Base-by-base conservation (phyloP, 2,329 filamentous ascomycete species). In the Septoria linicola region DNA sequence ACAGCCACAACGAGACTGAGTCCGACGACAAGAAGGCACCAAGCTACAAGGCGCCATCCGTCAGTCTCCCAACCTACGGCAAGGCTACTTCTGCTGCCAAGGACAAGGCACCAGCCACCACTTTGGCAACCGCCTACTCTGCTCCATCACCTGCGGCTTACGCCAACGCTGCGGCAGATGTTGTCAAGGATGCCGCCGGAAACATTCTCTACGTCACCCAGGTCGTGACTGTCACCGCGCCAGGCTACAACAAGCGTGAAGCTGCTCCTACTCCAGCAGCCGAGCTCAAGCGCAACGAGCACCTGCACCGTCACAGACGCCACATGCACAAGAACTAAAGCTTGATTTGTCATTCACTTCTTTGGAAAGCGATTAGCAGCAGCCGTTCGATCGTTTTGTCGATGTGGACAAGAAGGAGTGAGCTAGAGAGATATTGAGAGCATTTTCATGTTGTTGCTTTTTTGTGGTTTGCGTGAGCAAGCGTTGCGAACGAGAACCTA, bases 121-220 rank as follows among this genome's bases (percentile, higher is more conserved):
- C 37, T 16, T 39, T 34, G 23, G 41, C 49, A 14, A 53, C 31
- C 31, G 11, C 40, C 19, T 39, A 41, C 35, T 48, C 51, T 27
- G 40, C 51, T 17, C 42, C 51, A 16, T 40, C 51, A 4, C 41
- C 47, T 5, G 34, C 45, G 8, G 47, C 45, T 27, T 41, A 49
- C 27, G 35, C 30, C 23, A 37, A 34, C n/a, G 36, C 42, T n/a
- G 21, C 40, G 20, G 37, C 41, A 11, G 30, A 25, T 19, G 45
- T 37, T 8, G 47, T 35, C n/a, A 32, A 45, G 16, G 16, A 55
- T 4, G 32, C 10, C 19, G 45, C 8, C 10, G 21, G 49, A 21
- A 44, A 53, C 31, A 21, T 51, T 16, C 49, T 49, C n/a, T 55
- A 48, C 27, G 53, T 49, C 41, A 58, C 55, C 7, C 16, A 44